Evolutionary conservation across 139 green algal species (phyloP), one percentile per base, ranked within the genome.

Genomic region (Penium margaritaceum): DNA sequence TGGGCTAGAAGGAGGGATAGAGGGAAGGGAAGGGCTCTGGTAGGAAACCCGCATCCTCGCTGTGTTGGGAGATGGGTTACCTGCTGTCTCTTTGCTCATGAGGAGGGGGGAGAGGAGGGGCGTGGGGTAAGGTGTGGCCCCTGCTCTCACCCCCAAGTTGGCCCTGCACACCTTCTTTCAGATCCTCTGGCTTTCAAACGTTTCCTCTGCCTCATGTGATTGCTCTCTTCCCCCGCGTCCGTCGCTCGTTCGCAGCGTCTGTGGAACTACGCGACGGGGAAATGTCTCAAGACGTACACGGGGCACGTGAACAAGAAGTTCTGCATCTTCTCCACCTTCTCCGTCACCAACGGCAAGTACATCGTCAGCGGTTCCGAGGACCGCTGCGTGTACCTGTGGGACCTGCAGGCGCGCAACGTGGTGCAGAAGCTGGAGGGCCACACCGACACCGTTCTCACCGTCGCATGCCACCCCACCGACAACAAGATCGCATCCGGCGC

Each of bases 361-460:
- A 81, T 97, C 1, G 78, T 93, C 1, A 86, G 74, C 21, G 92
- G 92, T 5, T 91, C 84, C 5, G 92, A 97, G 61, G 92, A 97
- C 79, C 41, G 85, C 34, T 63, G 63, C 60, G 72, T 96, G 15
- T 88, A 81, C 63, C 36, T 92, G n/a, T 97, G 90, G 84, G 84
- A 90, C 51, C 73, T 97, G 12, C 89, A 91, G 46, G 67, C 67
- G 21, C 67, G 67, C 24, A 54, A 80, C n/a, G 32, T 80, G 12
- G 64, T 81, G 15, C 75, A 81, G 39, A 57, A 62, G 43, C 69
- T 82, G 2, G 60, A 64, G 58, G 75, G 75, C 0, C 75, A 82
- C 39, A 61, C 27, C 1, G 75, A 82, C 33, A 80, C 36, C 21
- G 75, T 82, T 7, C 69, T 82, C n/a, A 44, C 75, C 21, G 75